These are phyloP conservation scores for Fusarium equiseti DNA, from an alignment of 2,329 filamentous ascomycete genomes.

Conservation along the genomic window DNA sequence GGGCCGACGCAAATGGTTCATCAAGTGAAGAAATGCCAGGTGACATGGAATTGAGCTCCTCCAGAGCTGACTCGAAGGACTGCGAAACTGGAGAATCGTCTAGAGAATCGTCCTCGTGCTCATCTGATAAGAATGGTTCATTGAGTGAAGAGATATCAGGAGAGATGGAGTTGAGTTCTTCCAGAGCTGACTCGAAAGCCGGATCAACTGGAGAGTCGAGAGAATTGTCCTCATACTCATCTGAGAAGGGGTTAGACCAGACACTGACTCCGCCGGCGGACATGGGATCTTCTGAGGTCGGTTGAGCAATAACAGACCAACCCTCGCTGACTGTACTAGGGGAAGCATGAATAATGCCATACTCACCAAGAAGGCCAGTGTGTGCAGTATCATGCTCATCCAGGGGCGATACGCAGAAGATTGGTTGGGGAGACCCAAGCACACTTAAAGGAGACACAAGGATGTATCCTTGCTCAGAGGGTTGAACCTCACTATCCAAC, in stretches of 20 bases:
- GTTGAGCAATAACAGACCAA: neutral
- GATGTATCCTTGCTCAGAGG: neutral
- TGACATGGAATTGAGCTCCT: neutral
- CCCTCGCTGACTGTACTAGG: neutral
- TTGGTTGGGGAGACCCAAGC: accelerated
- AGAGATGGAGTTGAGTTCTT: neutral
- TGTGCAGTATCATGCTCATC: neutral
- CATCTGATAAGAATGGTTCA: neutral
- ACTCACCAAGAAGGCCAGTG: neutral
- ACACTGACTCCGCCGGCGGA: neutral
- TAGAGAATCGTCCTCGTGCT: neutral
- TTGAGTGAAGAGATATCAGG: neutral
- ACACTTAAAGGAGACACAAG: neutral
- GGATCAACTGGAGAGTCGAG: neutral
- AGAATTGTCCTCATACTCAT: neutral
- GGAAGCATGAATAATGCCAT: neutral
- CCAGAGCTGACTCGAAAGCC: neutral
- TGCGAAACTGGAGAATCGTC: neutral
- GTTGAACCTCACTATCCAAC: accelerated
- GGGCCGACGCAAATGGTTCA: neutral
- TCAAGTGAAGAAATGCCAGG: neutral
- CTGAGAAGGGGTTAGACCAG: neutral
- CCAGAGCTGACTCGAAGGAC: neutral
- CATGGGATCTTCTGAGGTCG: neutral
- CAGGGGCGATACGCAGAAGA: neutral